Conservation (phyloP, 2,329 filamentous ascomycete genomes). For the Aspergillus sp. region DNA sequence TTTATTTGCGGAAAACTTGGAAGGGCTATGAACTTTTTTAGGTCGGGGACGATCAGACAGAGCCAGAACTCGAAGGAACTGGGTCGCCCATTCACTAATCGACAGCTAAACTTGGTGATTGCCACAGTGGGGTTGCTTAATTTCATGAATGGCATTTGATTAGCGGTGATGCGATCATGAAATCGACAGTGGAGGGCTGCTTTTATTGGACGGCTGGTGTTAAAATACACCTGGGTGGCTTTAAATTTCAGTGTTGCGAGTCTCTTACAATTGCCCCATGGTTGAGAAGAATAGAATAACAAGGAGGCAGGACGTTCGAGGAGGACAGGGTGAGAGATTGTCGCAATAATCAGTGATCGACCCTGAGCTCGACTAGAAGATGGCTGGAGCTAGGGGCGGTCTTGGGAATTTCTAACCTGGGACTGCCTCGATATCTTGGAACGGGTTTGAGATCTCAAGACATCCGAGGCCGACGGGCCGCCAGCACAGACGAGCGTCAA, state of each 20-base stretch:
- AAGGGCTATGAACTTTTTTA: not conserved
- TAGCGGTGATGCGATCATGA: slow-evolving; percentile 2
- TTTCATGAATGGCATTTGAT: not conserved
- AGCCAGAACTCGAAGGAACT: not conserved
- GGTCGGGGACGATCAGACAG: not conserved
- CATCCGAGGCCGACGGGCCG: no score
- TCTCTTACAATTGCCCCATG: not conserved
- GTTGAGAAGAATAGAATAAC: not conserved
- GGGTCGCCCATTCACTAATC: not conserved
- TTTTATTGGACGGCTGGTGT: not conserved
- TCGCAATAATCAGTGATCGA: not conserved
- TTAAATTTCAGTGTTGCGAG: not conserved
- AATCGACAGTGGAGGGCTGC: not conserved
- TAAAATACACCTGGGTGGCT: not conserved
- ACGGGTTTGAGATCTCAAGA: no score
- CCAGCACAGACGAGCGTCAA: not conserved
- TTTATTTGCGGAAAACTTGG: not conserved
- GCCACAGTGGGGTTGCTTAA: slow-evolving; percentile 3
- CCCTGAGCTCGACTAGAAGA: not conserved
- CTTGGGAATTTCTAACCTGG: not conserved
- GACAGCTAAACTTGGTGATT: not conserved
- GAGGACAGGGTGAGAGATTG: not conserved
- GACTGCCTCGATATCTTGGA: no score
- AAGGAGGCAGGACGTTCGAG: not conserved
- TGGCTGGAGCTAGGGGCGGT: not conserved